These are phyloP conservation scores for Skeletonema potamos DNA, from an alignment of 108 stramenopile species.

Conservation along the genomic window DNA sequence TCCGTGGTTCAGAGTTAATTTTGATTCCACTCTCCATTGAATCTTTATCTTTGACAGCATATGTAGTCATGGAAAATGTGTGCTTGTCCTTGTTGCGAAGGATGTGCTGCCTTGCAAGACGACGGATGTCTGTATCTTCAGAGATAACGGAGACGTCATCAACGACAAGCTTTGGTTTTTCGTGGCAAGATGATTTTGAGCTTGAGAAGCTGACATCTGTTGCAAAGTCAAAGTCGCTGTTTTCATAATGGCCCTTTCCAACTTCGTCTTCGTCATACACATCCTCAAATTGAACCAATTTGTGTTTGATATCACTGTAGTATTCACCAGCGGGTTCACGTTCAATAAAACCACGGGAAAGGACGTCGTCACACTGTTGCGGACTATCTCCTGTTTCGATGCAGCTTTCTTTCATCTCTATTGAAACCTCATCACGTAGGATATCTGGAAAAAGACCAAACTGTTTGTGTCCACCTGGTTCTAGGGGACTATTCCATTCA, in stretches of 20 bases:
- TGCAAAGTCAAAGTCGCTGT: neutral
- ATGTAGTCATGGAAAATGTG: neutral
- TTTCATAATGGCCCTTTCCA: neutral
- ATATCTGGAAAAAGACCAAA: slow-evolving; percentile 16
- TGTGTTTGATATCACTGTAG: neutral
- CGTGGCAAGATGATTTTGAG: neutral
- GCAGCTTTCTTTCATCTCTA: neutral
- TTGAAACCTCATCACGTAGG: neutral
- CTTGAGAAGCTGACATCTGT: neutral
- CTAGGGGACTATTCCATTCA: neutral
- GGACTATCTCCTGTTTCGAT: neutral
- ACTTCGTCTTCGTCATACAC: neutral
- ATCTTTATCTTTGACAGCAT: slow-evolving; percentile 40
- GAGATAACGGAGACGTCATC: slow-evolving; percentile 43
- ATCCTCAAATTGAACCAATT: neutral
- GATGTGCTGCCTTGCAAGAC: slow-evolving; percentile 5
- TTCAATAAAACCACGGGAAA: neutral
- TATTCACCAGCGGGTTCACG: neutral
- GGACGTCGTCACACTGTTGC: neutral
- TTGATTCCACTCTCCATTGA: slow-evolving; percentile 44
- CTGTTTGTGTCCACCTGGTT: slow-evolving; percentile 23
- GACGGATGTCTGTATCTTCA: slow-evolving; percentile 32
- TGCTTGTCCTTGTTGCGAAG: neutral
- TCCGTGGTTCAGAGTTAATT: neutral
- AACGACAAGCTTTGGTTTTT: neutral